Conservation (phyloP, 768 basidiomycete genomes). For the Tubosaeta sp. region DNA sequence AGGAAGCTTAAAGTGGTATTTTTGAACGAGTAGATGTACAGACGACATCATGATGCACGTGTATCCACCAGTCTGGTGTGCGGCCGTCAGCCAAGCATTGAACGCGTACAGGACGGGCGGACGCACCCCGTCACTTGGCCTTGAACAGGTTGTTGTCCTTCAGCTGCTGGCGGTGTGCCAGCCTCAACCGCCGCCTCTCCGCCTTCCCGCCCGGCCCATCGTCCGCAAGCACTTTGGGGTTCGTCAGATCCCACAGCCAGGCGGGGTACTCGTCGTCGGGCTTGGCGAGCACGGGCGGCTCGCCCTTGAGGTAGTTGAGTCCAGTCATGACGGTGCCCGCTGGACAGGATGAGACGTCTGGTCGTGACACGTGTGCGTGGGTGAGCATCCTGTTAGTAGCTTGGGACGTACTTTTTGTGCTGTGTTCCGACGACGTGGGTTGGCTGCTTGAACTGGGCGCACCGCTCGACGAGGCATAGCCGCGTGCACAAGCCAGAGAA, state of each 20-base stretch:
- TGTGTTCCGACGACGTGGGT: slow-evolving; percentile 5
- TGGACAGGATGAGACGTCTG: slow-evolving; percentile 55
- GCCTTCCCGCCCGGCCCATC: slow-evolving; percentile 73
- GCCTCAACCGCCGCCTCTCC: slow-evolving; percentile 51
- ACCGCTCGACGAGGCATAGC: slow-evolving; percentile 11
- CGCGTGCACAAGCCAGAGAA: slow-evolving; percentile 9
- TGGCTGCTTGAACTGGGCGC: background rate
- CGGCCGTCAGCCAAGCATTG: background rate
- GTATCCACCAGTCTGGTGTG: background rate
- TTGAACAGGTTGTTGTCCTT: slow-evolving; percentile 86
- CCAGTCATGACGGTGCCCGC: slow-evolving; percentile 77
- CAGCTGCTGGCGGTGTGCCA: slow-evolving; percentile 62
- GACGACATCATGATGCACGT: background rate
- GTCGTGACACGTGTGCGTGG: background rate
- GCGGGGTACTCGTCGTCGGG: slow-evolving; percentile 83
- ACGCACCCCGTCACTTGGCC: slow-evolving; percentile 51
- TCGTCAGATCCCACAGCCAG: slow-evolving; percentile 82
- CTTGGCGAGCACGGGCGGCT: slow-evolving; percentile 68
- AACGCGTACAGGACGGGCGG: background rate
- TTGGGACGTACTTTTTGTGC: slow-evolving; percentile 17
- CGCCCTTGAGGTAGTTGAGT: slow-evolving; percentile 77
- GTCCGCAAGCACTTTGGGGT: slow-evolving; percentile 56
- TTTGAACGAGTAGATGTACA: background rate
- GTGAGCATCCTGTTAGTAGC: background rate
- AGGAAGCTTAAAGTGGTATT: slow-evolving; percentile 11